Conservation (phyloP, 1,284 basidiomycete species). For the Pterulicium gracile region DNA sequence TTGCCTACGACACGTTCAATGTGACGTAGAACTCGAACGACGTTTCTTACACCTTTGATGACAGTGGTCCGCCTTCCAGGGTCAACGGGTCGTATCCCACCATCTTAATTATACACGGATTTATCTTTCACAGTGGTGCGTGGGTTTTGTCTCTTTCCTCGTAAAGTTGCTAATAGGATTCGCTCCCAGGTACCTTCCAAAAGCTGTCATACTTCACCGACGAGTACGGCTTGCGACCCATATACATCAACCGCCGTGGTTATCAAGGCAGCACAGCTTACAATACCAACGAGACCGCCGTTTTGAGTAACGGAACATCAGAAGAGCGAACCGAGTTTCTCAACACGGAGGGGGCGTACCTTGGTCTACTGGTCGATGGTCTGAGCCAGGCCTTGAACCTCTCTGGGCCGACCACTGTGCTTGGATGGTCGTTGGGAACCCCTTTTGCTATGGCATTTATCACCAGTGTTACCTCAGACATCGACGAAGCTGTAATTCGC, state of each 20-base stretch:
- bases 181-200: too few species aligned
- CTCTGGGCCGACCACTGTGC: conserved; percentile 1
- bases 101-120: not conserved
- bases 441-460: conserved; percentile 3
- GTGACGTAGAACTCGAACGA: not conserved
- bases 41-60: not conserved
- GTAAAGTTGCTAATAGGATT: not conserved
- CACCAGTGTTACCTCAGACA: not conserved
- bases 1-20: too few species aligned
- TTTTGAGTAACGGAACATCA: conserved; percentile 11
- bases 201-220: conserved; percentile 15
- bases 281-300: conserved; percentile 15
- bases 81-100: conserved; percentile 1
- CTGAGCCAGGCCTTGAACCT: conserved; percentile 9
- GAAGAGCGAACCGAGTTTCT: conserved; percentile 7
- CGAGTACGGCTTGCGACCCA: conserved; percentile 16
- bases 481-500: not conserved
- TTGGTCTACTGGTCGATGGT: conserved; percentile 16
- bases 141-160: not conserved
- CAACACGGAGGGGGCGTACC: conserved; percentile 14
- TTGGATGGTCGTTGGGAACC: conserved; percentile 2
- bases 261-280: conserved; percentile 19
- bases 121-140: not conserved
- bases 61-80: conserved; percentile 4
- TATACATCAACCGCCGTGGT: conserved; percentile 20